Evolutionary conservation across 2,329 filamentous ascomycete genomes (phyloP), one percentile per base, ranked within the genome.

Genomic region (Dothiorella sarmentorum): DNA sequence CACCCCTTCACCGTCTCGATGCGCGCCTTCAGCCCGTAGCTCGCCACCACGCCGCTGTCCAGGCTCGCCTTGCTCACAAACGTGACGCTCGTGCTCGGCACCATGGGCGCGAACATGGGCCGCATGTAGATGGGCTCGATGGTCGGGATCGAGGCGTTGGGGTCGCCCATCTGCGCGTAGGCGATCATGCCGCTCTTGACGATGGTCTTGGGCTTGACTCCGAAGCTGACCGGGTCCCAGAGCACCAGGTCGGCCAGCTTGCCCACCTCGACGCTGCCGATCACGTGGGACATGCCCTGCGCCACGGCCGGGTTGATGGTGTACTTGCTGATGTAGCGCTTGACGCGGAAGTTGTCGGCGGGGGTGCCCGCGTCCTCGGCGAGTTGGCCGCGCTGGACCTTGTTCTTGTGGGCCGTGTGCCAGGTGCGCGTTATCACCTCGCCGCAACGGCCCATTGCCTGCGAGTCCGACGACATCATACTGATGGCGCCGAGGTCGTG

Each of bases 341-440:
- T 96, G 6, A 96, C 93, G 38, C 93, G 80, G 76, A 91, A 91
- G 73, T 97, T 97, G 70, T 97, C 93, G 0, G 89, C 90, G 10
- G 80, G 87, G 0, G 89, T 87, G 20, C 83, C 90, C 63, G 87
- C 80, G 67, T 97, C 93, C 76, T 96, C 89, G 6, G 83, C 78
- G 26, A 97, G 75, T 1, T 74, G 69, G 0, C 93, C 93, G 7
- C 92, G 83, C 75, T 97, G 91, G 17, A 86, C 71, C 75, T 96
- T 96, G 73, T 97, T 97, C 83, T 97, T 97, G 76, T 97, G 91
- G 0, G 93, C 93, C 2, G 93, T 97, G 75, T 97, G 92, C 93
- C 93, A 97, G 0, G 93, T 97, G 11, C 93, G 85, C 22, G 95
- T 80, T 61, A 97, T 85, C 56, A 97, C 93, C 77, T 97, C 93